Evolutionary conservation across 2,329 filamentous ascomycete species (phyloP), one percentile per base, ranked within the genome.

Genomic region (Diaporthe capsici): DNA sequence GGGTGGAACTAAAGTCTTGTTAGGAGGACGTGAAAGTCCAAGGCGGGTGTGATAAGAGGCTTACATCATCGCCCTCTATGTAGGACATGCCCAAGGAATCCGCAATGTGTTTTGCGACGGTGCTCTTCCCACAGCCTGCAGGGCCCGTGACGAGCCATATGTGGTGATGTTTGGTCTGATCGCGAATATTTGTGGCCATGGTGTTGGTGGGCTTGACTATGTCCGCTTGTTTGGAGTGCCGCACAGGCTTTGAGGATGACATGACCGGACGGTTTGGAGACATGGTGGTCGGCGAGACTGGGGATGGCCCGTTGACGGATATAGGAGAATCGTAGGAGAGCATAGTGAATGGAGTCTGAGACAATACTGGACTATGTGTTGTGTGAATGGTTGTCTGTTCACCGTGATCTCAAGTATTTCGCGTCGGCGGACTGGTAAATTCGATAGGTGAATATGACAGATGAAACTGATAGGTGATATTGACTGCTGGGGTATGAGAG

Each of bases 111-210:
- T 91, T 86, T 58, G 93, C 94, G 39, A 96, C 90, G 0, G 94
- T 95, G 75, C 91, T 94, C 87, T 96, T 96, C 76, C 94, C 94
- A 81, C 93, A 95, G 39, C 94, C 94, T 58, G 94, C 94, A 71
- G 94, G 94, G 39, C 94, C 94, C 1, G 93, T 95, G 71, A 96
- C 91, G 76, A 96, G 88, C 93, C 93, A 96, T 82, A 96, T 95
- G 83, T 95, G 94, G 80, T 93, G 92, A 75, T 87, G 83, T 74
- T 83, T 83, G 72, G 82, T 80, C 37, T 77, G 75, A 42, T 78
- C 44, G 58, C 80, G 79, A 39, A 81, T 77, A 60, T 79, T 80
- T 44, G 75, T 76, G 71, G 79, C 80, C 39, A 81, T 77, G 39
- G 81, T 77, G 74, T 82, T 82, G 75, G 79, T 83, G 68, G 82